Base-by-base conservation (phyloP, 371 early-diverging fungal species). In the Sporodiniella umbellata region DNA sequence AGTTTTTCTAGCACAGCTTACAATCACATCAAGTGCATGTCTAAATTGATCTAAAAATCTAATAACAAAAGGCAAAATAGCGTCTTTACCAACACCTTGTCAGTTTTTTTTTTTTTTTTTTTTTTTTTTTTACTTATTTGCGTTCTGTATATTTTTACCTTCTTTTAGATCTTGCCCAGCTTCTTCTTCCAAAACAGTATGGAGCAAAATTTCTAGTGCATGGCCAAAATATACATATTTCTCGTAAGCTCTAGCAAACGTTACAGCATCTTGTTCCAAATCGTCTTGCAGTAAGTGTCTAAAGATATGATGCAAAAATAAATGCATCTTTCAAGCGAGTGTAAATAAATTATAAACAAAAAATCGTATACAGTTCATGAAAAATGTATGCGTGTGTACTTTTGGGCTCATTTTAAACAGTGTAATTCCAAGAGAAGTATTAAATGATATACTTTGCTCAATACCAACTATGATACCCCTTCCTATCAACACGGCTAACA, bases 1-100 rank as follows among this genome's bases (percentile, higher is more conserved):
- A 2, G 89, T 88, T 62, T 95, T 95, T 33, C 95, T 70, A 17
- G 94, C 92, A 62, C 93, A 94, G 28, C 87, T 83, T 14, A 89
- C 93, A 68, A 95, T 85, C 18, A 90, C 85, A 42, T 95, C 93
- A 38, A 89, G 63, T 28, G 80, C 83, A 40, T 80, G 76, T 4
- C 86, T 84, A 52, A 91, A 93, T 31, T 83, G 80, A 45, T 86
- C 77, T 50, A 94, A 59, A 39, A 92, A 89, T 43, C 73, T 70
- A 19, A 90, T 76, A 1, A 89, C 86, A 11, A 64, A 50, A 8
- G 90, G 86, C 18, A 94, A 64, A 21, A 88, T 75, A 4, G 85
- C 83, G 26, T 70, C 83, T 82, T 53, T 6, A 28, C 14, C 38
- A 8, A 40, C 25, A 54, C 8, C 11, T 31, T 2, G 30, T 28